Conservation (phyloP, 495 filamentous ascomycete species). For the Copromyces sp. region DNA sequence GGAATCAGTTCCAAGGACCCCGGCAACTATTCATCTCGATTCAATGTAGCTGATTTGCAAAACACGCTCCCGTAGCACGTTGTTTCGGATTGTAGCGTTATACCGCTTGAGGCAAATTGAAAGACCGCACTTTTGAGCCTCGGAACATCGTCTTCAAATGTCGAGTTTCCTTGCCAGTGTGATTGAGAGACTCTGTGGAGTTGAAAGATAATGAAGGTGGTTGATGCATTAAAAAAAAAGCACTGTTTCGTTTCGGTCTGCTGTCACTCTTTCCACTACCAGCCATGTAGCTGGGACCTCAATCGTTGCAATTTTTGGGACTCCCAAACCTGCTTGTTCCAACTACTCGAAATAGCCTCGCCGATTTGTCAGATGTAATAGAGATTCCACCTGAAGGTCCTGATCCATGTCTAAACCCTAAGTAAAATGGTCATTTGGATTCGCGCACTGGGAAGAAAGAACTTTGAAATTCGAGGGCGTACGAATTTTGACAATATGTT, state of each 20-base stretch:
- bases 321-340: neutral
- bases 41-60: neutral
- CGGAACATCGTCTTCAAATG: neutral
- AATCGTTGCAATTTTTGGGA: neutral
- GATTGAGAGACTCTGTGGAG: neutral
- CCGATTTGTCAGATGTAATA: neutral
- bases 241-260: neutral
- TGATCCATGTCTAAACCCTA: neutral
- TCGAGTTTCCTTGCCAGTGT: neutral
- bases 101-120: neutral
- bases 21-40: neutral
- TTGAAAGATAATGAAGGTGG: neutral
- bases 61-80: neutral
- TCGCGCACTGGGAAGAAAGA: neutral
- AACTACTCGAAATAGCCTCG: neutral
- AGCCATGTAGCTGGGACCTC: neutral
- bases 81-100: neutral
- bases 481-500: neutral
- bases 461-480: neutral
- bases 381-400: neutral
- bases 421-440: neutral
- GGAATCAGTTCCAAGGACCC: neutral
- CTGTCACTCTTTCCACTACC: neutral
- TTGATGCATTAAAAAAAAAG: neutral
- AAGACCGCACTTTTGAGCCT: neutral